A percentile compares a stretch with the other conserved stretches of the same genome.
Evolutionary conservation across 768 basidiomycete genomes (phyloP).

Genomic region (Pisolithus albus): DNA sequence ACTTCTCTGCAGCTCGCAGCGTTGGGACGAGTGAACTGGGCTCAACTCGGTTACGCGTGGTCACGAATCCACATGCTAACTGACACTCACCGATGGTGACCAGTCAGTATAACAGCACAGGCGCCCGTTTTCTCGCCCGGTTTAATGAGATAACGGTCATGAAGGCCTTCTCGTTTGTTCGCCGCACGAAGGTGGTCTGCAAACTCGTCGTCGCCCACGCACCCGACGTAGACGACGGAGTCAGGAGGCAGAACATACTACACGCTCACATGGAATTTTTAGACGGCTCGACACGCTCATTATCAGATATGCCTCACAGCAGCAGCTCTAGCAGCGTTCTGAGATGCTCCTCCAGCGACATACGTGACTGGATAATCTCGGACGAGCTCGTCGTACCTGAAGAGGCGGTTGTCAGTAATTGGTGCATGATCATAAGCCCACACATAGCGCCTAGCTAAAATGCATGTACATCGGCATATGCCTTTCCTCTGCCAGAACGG

Average conservation of each 20-base stretch:
- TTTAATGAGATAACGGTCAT: constrained; percentile 84
- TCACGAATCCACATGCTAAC: neutral
- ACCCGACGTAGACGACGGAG: constrained; percentile 91
- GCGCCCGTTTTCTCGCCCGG: constrained; percentile 88
- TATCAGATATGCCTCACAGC: constrained; percentile 53
- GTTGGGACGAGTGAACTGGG: constrained; percentile 89
- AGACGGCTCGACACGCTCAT: constrained; percentile 4
- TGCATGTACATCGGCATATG: constrained; percentile 89
- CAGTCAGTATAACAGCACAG: constrained; percentile 93
- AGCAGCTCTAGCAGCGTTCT: constrained; percentile 94
- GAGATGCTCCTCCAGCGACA: constrained; percentile 94
- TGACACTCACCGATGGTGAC: constrained; percentile 69
- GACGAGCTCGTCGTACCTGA: constrained; percentile 85
- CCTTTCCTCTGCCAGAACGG: constrained; percentile 87
- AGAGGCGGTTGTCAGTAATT: constrained; percentile 1
- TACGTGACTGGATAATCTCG: constrained; percentile 73
- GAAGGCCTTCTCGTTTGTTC: constrained; percentile 87
- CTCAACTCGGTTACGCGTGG: too few species aligned
- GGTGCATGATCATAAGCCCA: neutral
- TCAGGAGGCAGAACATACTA: constrained; percentile 86
- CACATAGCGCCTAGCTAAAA: constrained; percentile 1
- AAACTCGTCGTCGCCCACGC: constrained; percentile 87
- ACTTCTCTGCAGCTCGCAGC: constrained; percentile 85
- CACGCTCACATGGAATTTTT: constrained; percentile 4
- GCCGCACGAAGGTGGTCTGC: constrained; percentile 83